Base-by-base conservation (phyloP, 495 filamentous ascomycete genomes). In the Penicillium egyptiacum region DNA sequence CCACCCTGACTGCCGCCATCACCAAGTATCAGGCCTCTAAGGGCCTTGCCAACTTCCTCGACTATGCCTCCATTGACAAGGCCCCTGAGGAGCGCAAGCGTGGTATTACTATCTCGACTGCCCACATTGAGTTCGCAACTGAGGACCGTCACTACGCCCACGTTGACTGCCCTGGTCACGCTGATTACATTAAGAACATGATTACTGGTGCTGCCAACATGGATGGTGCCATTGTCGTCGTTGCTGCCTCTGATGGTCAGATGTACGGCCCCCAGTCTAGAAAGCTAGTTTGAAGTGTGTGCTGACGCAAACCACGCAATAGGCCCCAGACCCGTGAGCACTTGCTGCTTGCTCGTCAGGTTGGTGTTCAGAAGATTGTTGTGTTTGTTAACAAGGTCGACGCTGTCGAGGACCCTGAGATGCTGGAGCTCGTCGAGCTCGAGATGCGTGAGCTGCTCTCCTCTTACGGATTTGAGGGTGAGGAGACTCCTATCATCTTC, bases 161-260 rank as follows among this genome's bases (percentile, higher is more conserved):
- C 84, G 94, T 98, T 79, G 94, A 98, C 84, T 98, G 94, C 75
- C 94, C 94, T 53, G 94, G 94, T 75, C 94, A 98, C 86, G 94
- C 94, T 71, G 94, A 98, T 91, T 98, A 98, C 82, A 97, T 98
- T 79, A 98, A 98, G 86, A 98, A 98, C 85, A 97, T 97, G 92
- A 97, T 97, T 75, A 96, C 92, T 62, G 92, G 92, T 82, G 89
- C 92, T 57, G 91, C 93, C 60, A 91, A 86, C 81, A 97, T 97
- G 92, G 92, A 97, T 65, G 92, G 94, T 70, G 93, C 94, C 62
- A 90, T 98, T 69, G 96, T 98, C 75, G 94, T 98, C 56, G 95
- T 98, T 67, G 95, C 94, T 71, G 94, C 94, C 74, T 96, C 91
- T 26, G 94, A 98, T 74, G 94, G 94, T 75, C 94, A 98, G 82